Evolutionary conservation across 2,329 filamentous ascomycete species (phyloP).

Genomic region (Monilinia polystroma): DNA sequence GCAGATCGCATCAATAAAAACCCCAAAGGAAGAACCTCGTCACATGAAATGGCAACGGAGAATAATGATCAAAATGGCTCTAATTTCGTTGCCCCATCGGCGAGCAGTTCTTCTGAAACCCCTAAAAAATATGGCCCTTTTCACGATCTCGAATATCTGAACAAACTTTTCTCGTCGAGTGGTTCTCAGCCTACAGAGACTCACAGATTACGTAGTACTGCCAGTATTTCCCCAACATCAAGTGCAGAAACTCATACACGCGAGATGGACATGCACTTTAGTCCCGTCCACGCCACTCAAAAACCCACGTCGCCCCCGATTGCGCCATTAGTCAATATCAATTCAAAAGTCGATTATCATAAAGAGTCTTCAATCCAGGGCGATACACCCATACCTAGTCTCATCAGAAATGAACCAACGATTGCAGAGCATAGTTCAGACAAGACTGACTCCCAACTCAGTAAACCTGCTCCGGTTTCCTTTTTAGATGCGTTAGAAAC

Average conservation of each 20-base stretch:
- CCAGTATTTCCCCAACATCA: constrained; percentile 10
- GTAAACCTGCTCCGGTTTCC: neutral
- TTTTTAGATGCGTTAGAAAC: neutral
- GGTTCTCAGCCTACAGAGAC: neutral
- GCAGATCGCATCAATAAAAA: neutral
- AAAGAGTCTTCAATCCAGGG: neutral
- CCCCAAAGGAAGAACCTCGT: neutral
- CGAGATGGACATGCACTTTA: neutral
- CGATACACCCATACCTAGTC: neutral
- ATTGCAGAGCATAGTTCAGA: neutral
- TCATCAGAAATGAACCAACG: neutral
- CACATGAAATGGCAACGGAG: neutral
- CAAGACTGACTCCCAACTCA: neutral
- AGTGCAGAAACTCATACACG: neutral
- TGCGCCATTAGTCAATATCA: neutral
- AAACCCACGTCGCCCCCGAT: neutral
- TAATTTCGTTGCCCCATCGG: too few species aligned
- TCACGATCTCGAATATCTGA: neutral
- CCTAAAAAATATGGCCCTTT: neutral
- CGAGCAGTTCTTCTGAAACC: neutral
- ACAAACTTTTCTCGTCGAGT: constrained; percentile 7
- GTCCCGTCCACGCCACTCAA: neutral
- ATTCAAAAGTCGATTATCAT: neutral
- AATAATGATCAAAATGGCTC: neutral
- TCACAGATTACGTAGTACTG: neutral